phyloP scores from a whole-genome alignment of 805 yeast species.

The Barnettozyma californica region DNA sequence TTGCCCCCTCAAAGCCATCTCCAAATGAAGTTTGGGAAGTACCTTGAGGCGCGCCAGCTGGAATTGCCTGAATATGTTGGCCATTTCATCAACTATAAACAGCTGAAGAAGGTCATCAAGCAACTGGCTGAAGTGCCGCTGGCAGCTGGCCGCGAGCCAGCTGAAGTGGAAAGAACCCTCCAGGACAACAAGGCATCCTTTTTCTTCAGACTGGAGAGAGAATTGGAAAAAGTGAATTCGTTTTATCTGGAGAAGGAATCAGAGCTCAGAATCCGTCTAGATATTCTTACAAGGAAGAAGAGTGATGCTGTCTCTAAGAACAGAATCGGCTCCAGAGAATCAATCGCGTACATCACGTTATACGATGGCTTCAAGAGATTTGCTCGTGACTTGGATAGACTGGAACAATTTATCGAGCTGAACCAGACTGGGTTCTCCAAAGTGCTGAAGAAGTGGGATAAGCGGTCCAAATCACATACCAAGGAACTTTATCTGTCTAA shows the following conservation, averaged over 20 bases:
- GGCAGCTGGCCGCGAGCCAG: conserved; percentile 1
- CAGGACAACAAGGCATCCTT: conserved; percentile 90
- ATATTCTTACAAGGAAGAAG: conserved; percentile 70
- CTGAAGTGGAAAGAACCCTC: conserved; percentile 43
- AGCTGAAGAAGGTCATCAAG: conserved; percentile 56
- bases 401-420: conserved; percentile 90
- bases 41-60: conserved; percentile 87
- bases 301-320: conserved; percentile 41
- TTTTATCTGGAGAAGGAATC: conserved; percentile 90
- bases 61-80: conserved; percentile 94
- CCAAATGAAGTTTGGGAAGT: conserved; percentile 89
- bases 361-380: conserved; percentile 87
- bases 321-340: conserved; percentile 48
- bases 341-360: conserved; percentile 74
- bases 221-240: conserved; percentile 90
- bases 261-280: conserved; percentile 73
- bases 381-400: conserved; percentile 78
- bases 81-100: conserved; percentile 91
- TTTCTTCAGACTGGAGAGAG: conserved; percentile 85
- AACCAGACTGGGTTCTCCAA: conserved; percentile 95
- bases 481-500: conserved; percentile 87
- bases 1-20: too few relatives aligned
- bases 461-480: conserved; percentile 89
- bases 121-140: conserved; percentile 43
- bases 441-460: conserved; percentile 97